Conservation (phyloP, 2,329 filamentous ascomycete species). For the Neonectria hederae region DNA sequence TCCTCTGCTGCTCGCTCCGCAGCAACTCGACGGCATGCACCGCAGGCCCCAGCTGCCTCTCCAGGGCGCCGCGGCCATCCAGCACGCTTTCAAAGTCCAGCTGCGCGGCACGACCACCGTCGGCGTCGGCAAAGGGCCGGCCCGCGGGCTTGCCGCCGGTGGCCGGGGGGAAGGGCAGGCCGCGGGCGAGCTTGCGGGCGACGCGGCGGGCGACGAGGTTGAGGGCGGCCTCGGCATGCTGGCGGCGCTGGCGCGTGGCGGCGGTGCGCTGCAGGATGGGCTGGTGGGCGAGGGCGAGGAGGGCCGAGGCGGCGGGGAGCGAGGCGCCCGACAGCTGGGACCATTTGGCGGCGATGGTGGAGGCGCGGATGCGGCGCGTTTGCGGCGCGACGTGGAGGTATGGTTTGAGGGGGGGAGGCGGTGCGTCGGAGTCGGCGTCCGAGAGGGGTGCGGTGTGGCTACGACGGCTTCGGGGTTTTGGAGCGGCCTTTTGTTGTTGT, state of each 20-base stretch:
- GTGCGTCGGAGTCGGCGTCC: slow-evolving; percentile 30
- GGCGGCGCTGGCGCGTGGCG: slow-evolving; percentile 57
- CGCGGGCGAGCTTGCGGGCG: slow-evolving; percentile 64
- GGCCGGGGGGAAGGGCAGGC: slow-evolving; percentile 72
- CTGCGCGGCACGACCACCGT: slow-evolving; percentile 63
- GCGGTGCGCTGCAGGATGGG: slow-evolving; percentile 69
- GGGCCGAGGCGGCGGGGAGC: slow-evolving; percentile 62
- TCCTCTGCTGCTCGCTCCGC: slow-evolving; percentile 63
- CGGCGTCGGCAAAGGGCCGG: slow-evolving; percentile 36
- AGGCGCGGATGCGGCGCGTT: slow-evolving; percentile 65
- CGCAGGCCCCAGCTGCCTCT: slow-evolving; percentile 68
- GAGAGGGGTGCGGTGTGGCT: slow-evolving; percentile 29
- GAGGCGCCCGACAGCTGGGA: slow-evolving; percentile 63
- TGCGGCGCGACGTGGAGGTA: slow-evolving; percentile 63
- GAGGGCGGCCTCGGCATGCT: slow-evolving; percentile 65
- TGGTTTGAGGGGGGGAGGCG: slow-evolving; percentile 45
- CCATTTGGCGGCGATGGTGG: slow-evolving; percentile 76
- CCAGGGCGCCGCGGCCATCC: slow-evolving; percentile 64
- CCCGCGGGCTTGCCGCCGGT: slow-evolving; percentile 29
- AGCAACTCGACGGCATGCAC: slow-evolving; percentile 72
- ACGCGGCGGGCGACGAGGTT: slow-evolving; percentile 65
- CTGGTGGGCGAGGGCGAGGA: slow-evolving; percentile 68
- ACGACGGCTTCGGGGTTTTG: slow-evolving; percentile 17
- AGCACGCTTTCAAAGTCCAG: slow-evolving; percentile 74
- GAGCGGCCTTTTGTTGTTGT: slow-evolving; percentile 12